Conservation (phyloP, 805 yeast species). For the Kurtzmaniella fragi region DNA sequence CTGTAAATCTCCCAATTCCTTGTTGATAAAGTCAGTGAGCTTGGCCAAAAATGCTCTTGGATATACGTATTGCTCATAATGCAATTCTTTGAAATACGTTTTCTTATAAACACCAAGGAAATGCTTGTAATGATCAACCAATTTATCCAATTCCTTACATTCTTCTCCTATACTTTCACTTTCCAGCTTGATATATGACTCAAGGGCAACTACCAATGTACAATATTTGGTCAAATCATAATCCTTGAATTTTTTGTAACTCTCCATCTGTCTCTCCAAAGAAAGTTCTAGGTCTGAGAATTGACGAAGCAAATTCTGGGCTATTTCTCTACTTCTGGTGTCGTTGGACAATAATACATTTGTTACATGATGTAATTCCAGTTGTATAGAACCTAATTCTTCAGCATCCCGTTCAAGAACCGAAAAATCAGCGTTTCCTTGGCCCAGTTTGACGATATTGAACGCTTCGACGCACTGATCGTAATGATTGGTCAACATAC, state of each 20-base stretch:
- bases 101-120: constrained; percentile 28
- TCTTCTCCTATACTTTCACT: constrained; percentile 8
- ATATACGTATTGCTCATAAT: constrained; percentile 34
- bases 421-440: constrained; percentile 26
- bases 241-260: constrained; percentile 18
- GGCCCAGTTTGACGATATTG: constrained; percentile 7
- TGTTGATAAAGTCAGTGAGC: constrained; percentile 30
- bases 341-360: constrained; percentile 33
- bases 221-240: constrained; percentile 20
- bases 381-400: constrained; percentile 55
- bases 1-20: constrained; percentile 25
- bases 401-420: constrained; percentile 48
- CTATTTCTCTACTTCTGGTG: constrained; percentile 21
- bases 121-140: constrained; percentile 31
- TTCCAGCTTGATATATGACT: constrained; percentile 8
- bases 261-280: constrained; percentile 12
- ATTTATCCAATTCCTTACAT: constrained; percentile 14
- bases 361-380: constrained; percentile 36
- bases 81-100: constrained; percentile 32
- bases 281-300: constrained; percentile 1
- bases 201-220: constrained; percentile 13
- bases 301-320: constrained; percentile 11
- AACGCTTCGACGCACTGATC: constrained; percentile 65
- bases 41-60: constrained; percentile 29
- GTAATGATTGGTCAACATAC: constrained; percentile 73